Evolutionary conservation across 805 yeast genomes (phyloP).

Genomic region (Sugiyamaella smithiae): DNA sequence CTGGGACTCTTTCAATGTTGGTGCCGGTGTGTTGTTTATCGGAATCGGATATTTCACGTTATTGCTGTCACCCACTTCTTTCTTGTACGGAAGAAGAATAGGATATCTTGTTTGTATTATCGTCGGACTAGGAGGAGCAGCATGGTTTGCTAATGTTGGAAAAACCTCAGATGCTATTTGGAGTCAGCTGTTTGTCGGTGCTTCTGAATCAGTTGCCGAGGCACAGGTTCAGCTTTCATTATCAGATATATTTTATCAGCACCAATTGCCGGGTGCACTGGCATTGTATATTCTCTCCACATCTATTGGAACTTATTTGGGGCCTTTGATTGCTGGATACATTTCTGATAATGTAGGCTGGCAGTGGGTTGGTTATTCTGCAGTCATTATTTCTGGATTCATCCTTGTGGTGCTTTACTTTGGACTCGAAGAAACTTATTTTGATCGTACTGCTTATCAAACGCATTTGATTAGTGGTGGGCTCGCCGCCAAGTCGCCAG

Average conservation of each 20-base stretch:
- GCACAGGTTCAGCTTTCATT: constrained; percentile 64
- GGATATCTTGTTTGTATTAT: constrained; percentile 59
- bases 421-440: constrained; percentile 67
- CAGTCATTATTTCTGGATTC: constrained; percentile 61
- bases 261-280: constrained; percentile 69
- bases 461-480: constrained; percentile 16
- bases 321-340: constrained; percentile 75
- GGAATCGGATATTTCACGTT: constrained; percentile 67
- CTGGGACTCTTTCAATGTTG: constrained; percentile 69
- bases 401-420: constrained; percentile 53
- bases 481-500: constrained; percentile 27
- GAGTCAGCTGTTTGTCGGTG: constrained; percentile 80
- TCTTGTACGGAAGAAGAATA: constrained; percentile 65
- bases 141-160: constrained; percentile 65
- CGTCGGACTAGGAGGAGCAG: constrained; percentile 60
- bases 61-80: constrained; percentile 64
- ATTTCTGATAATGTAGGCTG: constrained; percentile 57
- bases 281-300: constrained; percentile 73
- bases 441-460: constrained; percentile 34
- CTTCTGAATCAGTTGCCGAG: constrained; percentile 78
- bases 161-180: constrained; percentile 61
- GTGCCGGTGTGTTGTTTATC: constrained; percentile 73
- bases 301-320: constrained; percentile 74
- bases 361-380: constrained; percentile 75
- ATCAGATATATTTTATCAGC: constrained; percentile 72